phyloP scores from a whole-genome alignment of 352 stramenopile genomes.

The Pythium dissimile region DNA sequence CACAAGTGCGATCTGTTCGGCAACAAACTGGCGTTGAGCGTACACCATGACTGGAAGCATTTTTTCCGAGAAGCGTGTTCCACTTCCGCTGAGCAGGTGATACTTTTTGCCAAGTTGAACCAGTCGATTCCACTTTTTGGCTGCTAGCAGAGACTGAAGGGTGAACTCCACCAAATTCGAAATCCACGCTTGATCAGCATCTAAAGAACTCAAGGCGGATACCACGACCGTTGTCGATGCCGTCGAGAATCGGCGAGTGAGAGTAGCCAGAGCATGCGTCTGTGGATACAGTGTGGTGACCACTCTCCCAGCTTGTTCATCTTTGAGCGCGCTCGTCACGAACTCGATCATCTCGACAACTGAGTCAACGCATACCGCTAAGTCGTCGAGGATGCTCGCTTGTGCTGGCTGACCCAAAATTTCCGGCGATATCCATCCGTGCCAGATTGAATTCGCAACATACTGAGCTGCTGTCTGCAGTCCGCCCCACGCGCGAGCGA shows the following conservation, averaged over 20 bases:
- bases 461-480: constrained; percentile 53
- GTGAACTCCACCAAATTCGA: constrained; percentile 38
- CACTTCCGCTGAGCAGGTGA: constrained; percentile 30
- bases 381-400: constrained; percentile 11
- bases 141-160: constrained; percentile 28
- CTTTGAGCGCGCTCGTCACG: constrained; percentile 17
- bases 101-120: constrained; percentile 56
- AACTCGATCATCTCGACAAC: constrained; percentile 64
- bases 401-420: constrained; percentile 10
- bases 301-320: constrained; percentile 11
- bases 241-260: constrained; percentile 16
- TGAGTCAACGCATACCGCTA: constrained; percentile 30
- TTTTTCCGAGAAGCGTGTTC: constrained; percentile 53
- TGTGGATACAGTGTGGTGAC: neutral
- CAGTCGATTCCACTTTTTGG: constrained; percentile 46
- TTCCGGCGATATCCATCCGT: constrained; percentile 49
- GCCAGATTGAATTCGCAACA: constrained; percentile 53
- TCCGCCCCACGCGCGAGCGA: constrained; percentile 45
- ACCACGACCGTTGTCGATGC: constrained; percentile 36
- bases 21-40: constrained; percentile 60
- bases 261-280: neutral
- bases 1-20: constrained; percentile 29
- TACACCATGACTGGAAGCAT: constrained; percentile 57
- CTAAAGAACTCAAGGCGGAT: constrained; percentile 30
- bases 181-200: constrained; percentile 50